Conservation (phyloP, 352 stramenopile species). For the Globisporangium okanoganense region DNA sequence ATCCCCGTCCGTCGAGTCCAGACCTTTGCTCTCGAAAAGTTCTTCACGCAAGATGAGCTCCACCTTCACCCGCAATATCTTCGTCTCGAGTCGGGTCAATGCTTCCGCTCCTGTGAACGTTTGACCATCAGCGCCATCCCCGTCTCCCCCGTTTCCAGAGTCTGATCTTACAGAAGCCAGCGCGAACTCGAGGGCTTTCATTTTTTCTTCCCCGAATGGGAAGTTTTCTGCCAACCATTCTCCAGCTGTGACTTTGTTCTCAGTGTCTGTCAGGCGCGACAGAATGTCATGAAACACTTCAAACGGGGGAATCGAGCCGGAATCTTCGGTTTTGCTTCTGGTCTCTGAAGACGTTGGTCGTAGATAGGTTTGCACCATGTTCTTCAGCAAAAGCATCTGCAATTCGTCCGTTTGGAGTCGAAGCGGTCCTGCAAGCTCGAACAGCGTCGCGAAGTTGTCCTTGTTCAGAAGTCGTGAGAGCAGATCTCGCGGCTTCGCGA, state of each 20-base stretch:
- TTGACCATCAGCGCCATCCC: conserved; percentile 1
- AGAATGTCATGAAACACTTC: conserved; percentile 29
- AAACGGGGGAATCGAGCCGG: conserved; percentile 13
- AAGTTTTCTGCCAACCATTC: conserved; percentile 57
- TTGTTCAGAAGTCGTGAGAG: conserved; percentile 39
- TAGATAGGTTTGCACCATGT: conserved; percentile 34
- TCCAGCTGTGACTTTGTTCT: conserved; percentile 41
- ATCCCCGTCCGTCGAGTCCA: conserved; percentile 14
- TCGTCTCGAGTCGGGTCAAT: conserved; percentile 26
- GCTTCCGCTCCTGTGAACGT: conserved; percentile 40
- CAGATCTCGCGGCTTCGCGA: conserved; percentile 55
- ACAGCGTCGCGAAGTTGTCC: conserved; percentile 46
- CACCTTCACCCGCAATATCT: conserved; percentile 35
- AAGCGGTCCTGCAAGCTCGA: conserved; percentile 45
- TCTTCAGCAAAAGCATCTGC: conserved; percentile 73
- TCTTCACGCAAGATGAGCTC: conserved; percentile 30
- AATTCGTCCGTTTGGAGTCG: conserved; percentile 64
- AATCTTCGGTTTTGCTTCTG: not conserved
- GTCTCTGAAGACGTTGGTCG: not conserved
- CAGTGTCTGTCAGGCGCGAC: conserved; percentile 26
- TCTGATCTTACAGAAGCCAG: conserved; percentile 12
- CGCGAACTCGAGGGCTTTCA: conserved; percentile 46
- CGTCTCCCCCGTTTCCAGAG: conserved; percentile 9
- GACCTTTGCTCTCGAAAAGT: conserved; percentile 15
- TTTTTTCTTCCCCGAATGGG: conserved; percentile 30